Evolutionary conservation across 768 basidiomycete species (phyloP).

Genomic region (Tephrocybe sp.): DNA sequence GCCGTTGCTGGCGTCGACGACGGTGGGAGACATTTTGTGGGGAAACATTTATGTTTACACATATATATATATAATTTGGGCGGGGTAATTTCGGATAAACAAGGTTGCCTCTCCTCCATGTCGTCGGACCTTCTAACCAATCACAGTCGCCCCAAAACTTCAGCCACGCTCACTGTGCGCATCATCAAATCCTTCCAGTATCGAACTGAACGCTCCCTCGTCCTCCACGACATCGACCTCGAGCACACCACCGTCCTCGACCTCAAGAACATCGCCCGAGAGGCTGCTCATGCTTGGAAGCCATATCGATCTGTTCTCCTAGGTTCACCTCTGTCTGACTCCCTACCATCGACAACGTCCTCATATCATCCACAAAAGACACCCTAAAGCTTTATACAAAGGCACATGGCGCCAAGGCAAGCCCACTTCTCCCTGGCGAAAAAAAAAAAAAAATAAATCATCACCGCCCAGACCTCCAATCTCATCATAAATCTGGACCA

Average conservation of each 20-base stretch:
- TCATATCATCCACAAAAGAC: constrained; percentile 53
- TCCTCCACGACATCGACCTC: constrained; percentile 81
- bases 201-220: constrained; percentile 84
- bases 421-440: too few species aligned
- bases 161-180: constrained; percentile 85
- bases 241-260: constrained; percentile 72
- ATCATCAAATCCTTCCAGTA: constrained; percentile 95
- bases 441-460: not conserved
- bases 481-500: constrained; percentile 97
- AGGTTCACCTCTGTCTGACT: constrained; percentile 41
- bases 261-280: constrained; percentile 68
- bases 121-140: constrained; percentile 54
- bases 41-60: not conserved
- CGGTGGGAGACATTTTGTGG: too few species aligned
- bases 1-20: too few species aligned
- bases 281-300: constrained; percentile 85
- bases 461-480: constrained; percentile 74
- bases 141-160: constrained; percentile 60
- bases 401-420: constrained; percentile 92
- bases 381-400: constrained; percentile 92
- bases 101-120: constrained; percentile 20
- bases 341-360: constrained; percentile 3
- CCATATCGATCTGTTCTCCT: constrained; percentile 73
- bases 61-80: constrained; percentile 8
- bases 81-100: constrained; percentile 10